phyloP scores from a whole-genome alignment of 2,329 filamentous ascomycete genomes.

The Aureobasidium pullulans region DNA sequence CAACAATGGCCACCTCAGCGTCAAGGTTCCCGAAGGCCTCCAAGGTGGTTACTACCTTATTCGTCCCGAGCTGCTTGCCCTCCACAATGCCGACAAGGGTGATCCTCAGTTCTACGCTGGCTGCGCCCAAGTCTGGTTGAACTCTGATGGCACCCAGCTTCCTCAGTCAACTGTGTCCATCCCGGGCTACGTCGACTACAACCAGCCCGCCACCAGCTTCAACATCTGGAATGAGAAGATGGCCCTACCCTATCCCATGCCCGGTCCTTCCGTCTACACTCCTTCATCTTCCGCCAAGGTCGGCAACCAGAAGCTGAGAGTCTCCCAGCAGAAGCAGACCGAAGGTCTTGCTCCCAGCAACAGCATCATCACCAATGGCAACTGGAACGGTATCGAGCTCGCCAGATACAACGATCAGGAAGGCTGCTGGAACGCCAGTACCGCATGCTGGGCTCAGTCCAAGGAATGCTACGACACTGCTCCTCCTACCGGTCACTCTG shows the following conservation, averaged over 20 bases:
- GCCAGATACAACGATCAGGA: constrained; percentile 46
- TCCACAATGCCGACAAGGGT: constrained; percentile 52
- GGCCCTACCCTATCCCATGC: constrained; percentile 49
- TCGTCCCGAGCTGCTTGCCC: constrained; percentile 60
- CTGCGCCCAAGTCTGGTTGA: constrained; percentile 63
- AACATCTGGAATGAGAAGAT: constrained; percentile 53
- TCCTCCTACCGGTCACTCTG: constrained; percentile 51
- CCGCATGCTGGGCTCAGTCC: constrained; percentile 48
- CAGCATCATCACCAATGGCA: constrained; percentile 60
- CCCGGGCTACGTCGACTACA: constrained; percentile 54
- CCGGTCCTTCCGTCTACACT: constrained; percentile 50
- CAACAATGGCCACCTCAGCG: constrained; percentile 56
- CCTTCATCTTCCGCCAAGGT: constrained; percentile 29
- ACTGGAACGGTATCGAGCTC: constrained; percentile 64
- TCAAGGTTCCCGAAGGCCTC: constrained; percentile 55
- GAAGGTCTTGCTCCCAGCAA: constrained; percentile 48
- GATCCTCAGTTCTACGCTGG: constrained; percentile 68
- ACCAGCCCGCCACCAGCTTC: constrained; percentile 52
- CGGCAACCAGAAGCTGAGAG: constrained; percentile 16
- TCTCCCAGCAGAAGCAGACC: constrained; percentile 23
- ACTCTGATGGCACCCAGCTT: constrained; percentile 41
- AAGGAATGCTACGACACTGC: constrained; percentile 52
- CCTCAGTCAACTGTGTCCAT: constrained; percentile 50
- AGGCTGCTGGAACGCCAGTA: constrained; percentile 19
- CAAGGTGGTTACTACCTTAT: constrained; percentile 63